These are phyloP conservation scores for Physcomitrium patens DNA, from an alignment of 225 moss, liverwort and hornwort genomes.

Conservation along the genomic window DNA sequence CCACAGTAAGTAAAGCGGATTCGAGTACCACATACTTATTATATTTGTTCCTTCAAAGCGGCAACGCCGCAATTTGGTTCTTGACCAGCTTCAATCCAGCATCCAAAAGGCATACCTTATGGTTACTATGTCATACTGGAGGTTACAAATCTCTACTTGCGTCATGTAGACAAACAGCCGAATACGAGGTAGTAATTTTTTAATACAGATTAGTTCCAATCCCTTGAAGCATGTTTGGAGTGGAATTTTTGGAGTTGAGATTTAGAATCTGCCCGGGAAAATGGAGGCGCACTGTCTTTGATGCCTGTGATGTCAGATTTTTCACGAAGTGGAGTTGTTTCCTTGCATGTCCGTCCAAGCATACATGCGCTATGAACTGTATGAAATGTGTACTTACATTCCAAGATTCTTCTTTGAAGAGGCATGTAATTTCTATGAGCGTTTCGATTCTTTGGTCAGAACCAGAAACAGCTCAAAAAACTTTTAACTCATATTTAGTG, in stretches of 20 bases:
- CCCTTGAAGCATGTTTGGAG: conserved; percentile 6
- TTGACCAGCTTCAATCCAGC: neutral
- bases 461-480: too few relatives aligned
- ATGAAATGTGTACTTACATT: too few relatives aligned
- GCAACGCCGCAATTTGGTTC: neutral
- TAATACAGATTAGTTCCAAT: neutral
- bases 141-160: neutral
- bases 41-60: neutral
- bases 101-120: neutral
- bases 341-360: too few relatives aligned
- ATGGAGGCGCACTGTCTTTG: too few relatives aligned
- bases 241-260: neutral
- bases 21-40: conserved; percentile 13
- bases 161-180: neutral
- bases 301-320: too few relatives aligned
- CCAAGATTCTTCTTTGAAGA: too few relatives aligned
- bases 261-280: neutral
- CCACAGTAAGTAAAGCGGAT: conserved; percentile 50
- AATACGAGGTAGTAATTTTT: conserved; percentile 1
- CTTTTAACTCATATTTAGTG: too few relatives aligned
- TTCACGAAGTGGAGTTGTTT: too few relatives aligned
- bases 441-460: too few relatives aligned
- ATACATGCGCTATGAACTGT: too few relatives aligned
- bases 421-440: too few relatives aligned
- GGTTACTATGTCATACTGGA: neutral